Conservation (phyloP, 352 stramenopile genomes). For the Phytophthora europaea region DNA sequence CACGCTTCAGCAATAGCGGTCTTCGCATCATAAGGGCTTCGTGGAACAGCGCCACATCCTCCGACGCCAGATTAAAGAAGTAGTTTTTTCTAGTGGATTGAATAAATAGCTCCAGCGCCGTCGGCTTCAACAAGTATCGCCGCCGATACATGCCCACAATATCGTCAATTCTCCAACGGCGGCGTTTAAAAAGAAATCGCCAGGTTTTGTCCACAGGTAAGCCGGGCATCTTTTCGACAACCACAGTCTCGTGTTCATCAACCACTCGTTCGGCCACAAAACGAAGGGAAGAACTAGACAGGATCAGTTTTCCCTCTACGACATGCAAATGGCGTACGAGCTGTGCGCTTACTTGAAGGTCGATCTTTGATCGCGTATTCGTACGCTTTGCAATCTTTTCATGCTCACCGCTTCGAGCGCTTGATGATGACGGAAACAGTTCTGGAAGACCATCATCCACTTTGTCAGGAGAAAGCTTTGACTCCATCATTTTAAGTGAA, state of each 20-base stretch:
- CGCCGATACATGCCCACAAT: constrained; percentile 74
- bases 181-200: constrained; percentile 81
- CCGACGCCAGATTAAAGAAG: constrained; percentile 79
- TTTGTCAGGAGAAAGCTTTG: constrained; percentile 25
- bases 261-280: constrained; percentile 78
- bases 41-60: constrained; percentile 71
- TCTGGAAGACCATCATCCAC: constrained; percentile 17
- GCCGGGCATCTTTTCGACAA: constrained; percentile 65
- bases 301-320: constrained; percentile 66
- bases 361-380: constrained; percentile 29
- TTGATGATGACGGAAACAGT: constrained; percentile 33
- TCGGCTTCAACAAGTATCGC: constrained; percentile 86
- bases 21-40: constrained; percentile 69
- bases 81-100: constrained; percentile 88
- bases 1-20: constrained; percentile 70
- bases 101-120: constrained; percentile 85
- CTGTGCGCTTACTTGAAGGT: constrained; percentile 66
- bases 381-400: constrained; percentile 21
- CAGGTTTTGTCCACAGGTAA: constrained; percentile 52
- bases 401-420: constrained; percentile 9
- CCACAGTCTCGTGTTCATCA: constrained; percentile 75
- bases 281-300: constrained; percentile 62
- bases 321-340: constrained; percentile 84
- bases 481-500: constrained; percentile 45
- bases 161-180: constrained; percentile 78